Evolutionary conservation across 495 filamentous ascomycete genomes (phyloP).

Genomic region (Lasiosphaeria miniovina): DNA sequence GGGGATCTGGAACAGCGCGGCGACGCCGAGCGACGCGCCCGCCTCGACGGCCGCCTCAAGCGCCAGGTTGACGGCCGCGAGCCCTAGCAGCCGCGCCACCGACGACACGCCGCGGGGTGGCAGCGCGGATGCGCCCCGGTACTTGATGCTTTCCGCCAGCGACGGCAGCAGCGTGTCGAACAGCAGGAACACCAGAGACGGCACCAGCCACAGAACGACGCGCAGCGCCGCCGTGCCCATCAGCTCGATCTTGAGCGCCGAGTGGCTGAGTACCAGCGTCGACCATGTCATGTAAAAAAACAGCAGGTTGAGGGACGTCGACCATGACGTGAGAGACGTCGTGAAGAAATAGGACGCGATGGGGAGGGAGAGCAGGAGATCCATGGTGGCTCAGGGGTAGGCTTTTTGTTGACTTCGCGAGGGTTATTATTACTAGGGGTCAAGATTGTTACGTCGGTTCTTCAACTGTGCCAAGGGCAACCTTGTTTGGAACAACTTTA

Average conservation of each 20-base stretch:
- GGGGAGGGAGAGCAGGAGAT: constrained; percentile 67
- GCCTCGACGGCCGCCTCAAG: constrained; percentile 57
- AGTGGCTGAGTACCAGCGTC: constrained; percentile 73
- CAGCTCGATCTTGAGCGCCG: constrained; percentile 73
- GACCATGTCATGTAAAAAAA: constrained; percentile 93
- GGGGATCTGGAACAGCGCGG: constrained; percentile 28
- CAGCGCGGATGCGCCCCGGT: constrained; percentile 60
- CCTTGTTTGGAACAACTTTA: too few species aligned
- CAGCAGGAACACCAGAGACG: constrained; percentile 67
- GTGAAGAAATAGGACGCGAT: constrained; percentile 63
- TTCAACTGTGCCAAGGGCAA: too few species aligned
- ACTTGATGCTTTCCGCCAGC: constrained; percentile 64
- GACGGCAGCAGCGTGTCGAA: constrained; percentile 71
- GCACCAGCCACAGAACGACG: constrained; percentile 68
- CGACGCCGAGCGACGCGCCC: constrained; percentile 39
- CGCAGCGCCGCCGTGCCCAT: constrained; percentile 65
- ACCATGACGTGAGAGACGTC: constrained; percentile 57
- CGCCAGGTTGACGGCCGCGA: constrained; percentile 65
- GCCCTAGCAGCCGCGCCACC: constrained; percentile 40
- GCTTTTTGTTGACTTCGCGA: too few species aligned
- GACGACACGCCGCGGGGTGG: constrained; percentile 52
- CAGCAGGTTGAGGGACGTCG: constrained; percentile 76
- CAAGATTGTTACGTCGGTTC: not conserved
- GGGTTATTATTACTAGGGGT: not conserved
- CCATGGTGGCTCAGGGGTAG: constrained; percentile 39